Conservation (phyloP, 2,329 filamentous ascomycete species). For the Colletotrichum tabaci region DNA sequence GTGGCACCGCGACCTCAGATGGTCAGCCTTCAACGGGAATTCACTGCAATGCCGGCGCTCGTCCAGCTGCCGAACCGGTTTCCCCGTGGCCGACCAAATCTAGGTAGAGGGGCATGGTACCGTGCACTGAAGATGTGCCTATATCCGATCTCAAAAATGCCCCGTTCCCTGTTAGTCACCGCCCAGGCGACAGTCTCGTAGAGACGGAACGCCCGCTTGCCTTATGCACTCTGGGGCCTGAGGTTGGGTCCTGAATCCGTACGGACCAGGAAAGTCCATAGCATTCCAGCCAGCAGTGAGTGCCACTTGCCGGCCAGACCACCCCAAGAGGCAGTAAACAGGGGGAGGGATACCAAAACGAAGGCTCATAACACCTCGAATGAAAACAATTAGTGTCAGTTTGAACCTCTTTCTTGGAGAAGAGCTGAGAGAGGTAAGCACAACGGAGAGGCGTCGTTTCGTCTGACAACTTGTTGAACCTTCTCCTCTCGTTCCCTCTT, state of each 20-base stretch:
- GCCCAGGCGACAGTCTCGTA: background rate
- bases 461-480: background rate
- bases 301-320: background rate
- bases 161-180: too few species aligned
- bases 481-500: background rate
- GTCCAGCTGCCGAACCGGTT: background rate
- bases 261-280: conserved; percentile 12
- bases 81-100: background rate
- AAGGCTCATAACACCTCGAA: background rate
- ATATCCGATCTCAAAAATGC: background rate
- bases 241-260: conserved; percentile 28
- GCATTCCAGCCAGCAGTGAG: conserved; percentile 16
- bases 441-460: background rate
- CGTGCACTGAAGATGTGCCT: background rate
- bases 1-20: background rate
- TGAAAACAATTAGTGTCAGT: background rate
- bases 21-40: background rate
- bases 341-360: background rate
- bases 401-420: background rate
- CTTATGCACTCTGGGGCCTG: conserved; percentile 31
- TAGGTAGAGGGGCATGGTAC: too few species aligned
- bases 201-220: conserved; percentile 7
- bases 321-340: background rate
- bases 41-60: background rate
- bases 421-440: background rate